A percentile compares a stretch with the other conserved stretches of the same genome.
These are phyloP conservation scores for Elaphomyces granulatus DNA, from an alignment of 495 filamentous ascomycete genomes.

Conservation along the genomic window DNA sequence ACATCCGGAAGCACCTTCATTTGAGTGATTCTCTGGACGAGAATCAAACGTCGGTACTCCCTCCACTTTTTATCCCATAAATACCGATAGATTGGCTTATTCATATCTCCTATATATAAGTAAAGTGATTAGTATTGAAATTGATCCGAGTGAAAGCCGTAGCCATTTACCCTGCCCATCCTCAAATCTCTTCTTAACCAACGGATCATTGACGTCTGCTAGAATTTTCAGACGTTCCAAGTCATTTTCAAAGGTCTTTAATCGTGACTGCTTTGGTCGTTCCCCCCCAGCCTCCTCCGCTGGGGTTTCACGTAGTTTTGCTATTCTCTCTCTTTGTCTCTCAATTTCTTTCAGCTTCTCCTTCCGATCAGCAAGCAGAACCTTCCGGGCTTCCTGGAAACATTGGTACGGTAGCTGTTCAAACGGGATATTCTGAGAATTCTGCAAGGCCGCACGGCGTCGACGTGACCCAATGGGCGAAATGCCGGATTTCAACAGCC, in stretches of 20 bases:
- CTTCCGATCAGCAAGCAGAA: slow-evolving; percentile 64
- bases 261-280: slow-evolving; percentile 43
- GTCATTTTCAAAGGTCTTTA: slow-evolving; percentile 56
- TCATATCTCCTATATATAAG: slow-evolving; percentile 64
- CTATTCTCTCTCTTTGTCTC: slow-evolving; percentile 43
- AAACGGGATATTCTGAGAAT: slow-evolving; percentile 61
- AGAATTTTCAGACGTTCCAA: slow-evolving; percentile 74
- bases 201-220: slow-evolving; percentile 89
- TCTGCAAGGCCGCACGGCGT: slow-evolving; percentile 61
- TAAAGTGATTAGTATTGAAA: slow-evolving; percentile 1
- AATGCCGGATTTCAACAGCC: slow-evolving; percentile 42
- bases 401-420: slow-evolving; percentile 89
- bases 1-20: slow-evolving; percentile 87
- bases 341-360: slow-evolving; percentile 61
- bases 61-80: slow-evolving; percentile 82
- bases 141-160: neutral
- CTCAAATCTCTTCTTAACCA: slow-evolving; percentile 90
- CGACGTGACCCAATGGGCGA: slow-evolving; percentile 64
- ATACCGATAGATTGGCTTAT: slow-evolving; percentile 88
- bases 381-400: slow-evolving; percentile 86
- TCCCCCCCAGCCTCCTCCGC: slow-evolving; percentile 45
- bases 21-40: slow-evolving; percentile 77
- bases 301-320: slow-evolving; percentile 42
- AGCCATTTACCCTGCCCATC: slow-evolving; percentile 62
- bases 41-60: slow-evolving; percentile 54